These are phyloP conservation scores for Pinus tabuliformis DNA, from an alignment of 75 land plant genomes.

Conservation along the genomic window DNA sequence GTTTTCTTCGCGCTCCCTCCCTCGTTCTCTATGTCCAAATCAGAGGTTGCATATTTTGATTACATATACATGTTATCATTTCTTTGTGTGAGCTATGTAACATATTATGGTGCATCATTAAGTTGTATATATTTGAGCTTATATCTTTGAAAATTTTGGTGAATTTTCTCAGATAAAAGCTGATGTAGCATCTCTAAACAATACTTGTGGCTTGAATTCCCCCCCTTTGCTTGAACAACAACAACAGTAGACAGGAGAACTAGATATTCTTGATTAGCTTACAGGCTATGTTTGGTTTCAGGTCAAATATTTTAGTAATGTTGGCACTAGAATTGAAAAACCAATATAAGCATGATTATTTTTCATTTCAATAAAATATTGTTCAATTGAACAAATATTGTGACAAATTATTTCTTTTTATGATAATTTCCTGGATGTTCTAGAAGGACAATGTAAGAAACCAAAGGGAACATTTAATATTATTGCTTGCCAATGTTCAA, in stretches of 20 bases:
- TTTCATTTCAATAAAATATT: background rate
- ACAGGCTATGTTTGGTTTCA: conserved; percentile 98
- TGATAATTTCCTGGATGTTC: conserved; percentile 11
- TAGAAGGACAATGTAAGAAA: conserved; percentile 96
- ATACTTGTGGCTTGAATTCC: conserved; percentile 72
- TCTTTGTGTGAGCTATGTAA: too few species aligned
- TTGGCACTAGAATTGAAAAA: too few species aligned
- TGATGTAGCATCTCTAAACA: conserved; percentile 74
- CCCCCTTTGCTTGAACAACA: conserved; percentile 53
- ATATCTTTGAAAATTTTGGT: background rate
- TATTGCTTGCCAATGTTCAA: conserved; percentile 87
- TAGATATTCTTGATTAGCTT: conserved; percentile 96
- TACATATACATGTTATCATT: too few species aligned
- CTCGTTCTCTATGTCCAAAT: too few species aligned
- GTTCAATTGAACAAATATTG: background rate
- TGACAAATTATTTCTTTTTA: background rate
- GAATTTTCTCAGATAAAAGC: conserved; percentile 64
- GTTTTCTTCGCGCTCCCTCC: too few species aligned
- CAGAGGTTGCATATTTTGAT: too few species aligned
- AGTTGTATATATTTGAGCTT: background rate
- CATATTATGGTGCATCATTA: too few species aligned
- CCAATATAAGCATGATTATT: too few species aligned
- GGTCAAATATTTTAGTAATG: conserved; percentile 26
- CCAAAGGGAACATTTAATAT: conserved; percentile 91
- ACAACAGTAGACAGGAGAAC: conserved; percentile 61